Conservation (phyloP, 2,329 filamentous ascomycete species). For the Colletotrichum simmondsii region DNA sequence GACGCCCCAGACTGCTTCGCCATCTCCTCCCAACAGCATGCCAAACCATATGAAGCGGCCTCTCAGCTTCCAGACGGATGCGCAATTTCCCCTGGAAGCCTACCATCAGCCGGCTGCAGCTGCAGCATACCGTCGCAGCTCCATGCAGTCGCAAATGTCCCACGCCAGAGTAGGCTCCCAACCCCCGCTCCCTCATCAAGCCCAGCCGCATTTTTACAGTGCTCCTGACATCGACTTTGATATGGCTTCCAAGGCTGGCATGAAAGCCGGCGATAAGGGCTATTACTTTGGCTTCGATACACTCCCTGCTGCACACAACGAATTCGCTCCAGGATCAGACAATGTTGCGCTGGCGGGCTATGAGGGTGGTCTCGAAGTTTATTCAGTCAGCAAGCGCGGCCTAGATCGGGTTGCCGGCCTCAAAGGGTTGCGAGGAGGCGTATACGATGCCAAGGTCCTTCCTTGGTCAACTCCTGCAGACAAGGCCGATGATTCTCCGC, state of each 20-base stretch:
- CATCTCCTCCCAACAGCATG: slow-evolving; percentile 45
- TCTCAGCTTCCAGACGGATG: slow-evolving; percentile 64
- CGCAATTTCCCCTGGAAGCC: slow-evolving; percentile 54
- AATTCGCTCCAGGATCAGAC: slow-evolving; percentile 54
- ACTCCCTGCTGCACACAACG: slow-evolving; percentile 57
- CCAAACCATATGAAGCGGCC: slow-evolving; percentile 36
- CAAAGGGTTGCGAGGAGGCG: slow-evolving; percentile 81
- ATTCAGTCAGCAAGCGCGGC: slow-evolving; percentile 77
- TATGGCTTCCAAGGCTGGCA: slow-evolving; percentile 62
- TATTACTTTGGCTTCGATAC: slow-evolving; percentile 87
- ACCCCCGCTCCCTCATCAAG: slow-evolving; percentile 78
- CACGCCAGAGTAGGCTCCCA: slow-evolving; percentile 58
- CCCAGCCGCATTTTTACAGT: slow-evolving; percentile 82
- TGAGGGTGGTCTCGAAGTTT: slow-evolving; percentile 82
- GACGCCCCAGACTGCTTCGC: slow-evolving; percentile 56
- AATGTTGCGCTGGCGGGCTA: slow-evolving; percentile 82
- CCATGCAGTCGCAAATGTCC: slow-evolving; percentile 62
- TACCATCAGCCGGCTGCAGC: slow-evolving; percentile 48
- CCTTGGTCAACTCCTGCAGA: slow-evolving; percentile 72
- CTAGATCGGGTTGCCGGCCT: slow-evolving; percentile 77
- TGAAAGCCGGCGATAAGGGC: slow-evolving; percentile 74
- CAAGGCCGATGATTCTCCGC: slow-evolving; percentile 69
- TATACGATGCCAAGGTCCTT: slow-evolving; percentile 85
- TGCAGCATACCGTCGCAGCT: slow-evolving; percentile 55
- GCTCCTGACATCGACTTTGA: slow-evolving; percentile 81